phyloP scores from a whole-genome alignment of 1,284 basidiomycete genomes.

The Coniferiporia weirii region DNA sequence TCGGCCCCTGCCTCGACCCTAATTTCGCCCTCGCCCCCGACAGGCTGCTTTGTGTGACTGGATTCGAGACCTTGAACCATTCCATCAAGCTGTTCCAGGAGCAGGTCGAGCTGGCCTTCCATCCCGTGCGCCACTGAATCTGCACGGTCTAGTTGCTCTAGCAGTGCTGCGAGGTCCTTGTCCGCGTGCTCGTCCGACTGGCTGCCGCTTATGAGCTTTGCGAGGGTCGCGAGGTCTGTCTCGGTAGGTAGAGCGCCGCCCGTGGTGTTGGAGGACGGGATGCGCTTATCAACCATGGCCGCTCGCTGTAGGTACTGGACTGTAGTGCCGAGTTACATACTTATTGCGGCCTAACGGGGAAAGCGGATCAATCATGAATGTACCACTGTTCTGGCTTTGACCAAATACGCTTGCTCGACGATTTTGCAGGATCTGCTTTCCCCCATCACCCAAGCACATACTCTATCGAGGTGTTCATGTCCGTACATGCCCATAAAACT shows the following conservation, averaged over 20 bases:
- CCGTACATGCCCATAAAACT: too few relatives aligned
- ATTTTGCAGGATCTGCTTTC: too few relatives aligned
- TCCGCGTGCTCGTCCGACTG: slow-evolving; percentile 31
- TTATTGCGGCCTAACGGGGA: too few relatives aligned
- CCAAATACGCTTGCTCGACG: too few relatives aligned
- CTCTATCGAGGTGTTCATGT: too few relatives aligned
- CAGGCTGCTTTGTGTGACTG: slow-evolving; percentile 3
- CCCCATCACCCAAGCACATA: too few relatives aligned
- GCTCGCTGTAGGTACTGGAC: too few relatives aligned
- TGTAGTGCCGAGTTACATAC: too few relatives aligned
- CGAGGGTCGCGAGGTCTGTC: slow-evolving; percentile 1
- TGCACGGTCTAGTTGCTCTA: slow-evolving; percentile 47
- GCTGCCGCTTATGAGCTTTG: background rate
- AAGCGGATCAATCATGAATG: too few relatives aligned
- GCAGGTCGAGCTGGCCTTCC: slow-evolving; percentile 50
- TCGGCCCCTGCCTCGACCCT: background rate
- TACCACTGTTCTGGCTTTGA: too few relatives aligned
- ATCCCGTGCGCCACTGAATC: slow-evolving; percentile 51
- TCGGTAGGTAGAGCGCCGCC: slow-evolving; percentile 4
- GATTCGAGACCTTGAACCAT: slow-evolving; percentile 43
- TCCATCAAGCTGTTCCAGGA: slow-evolving; percentile 50
- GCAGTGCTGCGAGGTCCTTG: slow-evolving; percentile 37
- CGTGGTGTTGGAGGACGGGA: background rate
- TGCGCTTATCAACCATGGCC: background rate
- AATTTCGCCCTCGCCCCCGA: background rate